Conservation (phyloP, 768 basidiomycete species). For the Rhodocollybia butyracea region DNA sequence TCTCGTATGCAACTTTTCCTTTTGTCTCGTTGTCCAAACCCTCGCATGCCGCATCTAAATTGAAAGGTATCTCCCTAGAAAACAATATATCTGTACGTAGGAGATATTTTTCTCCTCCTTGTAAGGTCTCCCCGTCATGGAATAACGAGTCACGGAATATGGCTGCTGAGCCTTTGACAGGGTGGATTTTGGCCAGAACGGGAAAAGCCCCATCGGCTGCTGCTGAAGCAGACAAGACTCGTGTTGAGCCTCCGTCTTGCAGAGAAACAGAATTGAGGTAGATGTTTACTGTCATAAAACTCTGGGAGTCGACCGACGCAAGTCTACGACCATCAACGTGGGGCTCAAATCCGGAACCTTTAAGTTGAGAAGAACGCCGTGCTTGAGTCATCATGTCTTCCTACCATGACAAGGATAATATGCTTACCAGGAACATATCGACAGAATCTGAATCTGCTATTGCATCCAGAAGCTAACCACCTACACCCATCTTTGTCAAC, state of each 20-base stretch:
- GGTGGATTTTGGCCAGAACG: background rate
- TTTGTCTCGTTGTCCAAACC: background rate
- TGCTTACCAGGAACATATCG: background rate
- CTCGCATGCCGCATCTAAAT: background rate
- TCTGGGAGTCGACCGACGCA: background rate
- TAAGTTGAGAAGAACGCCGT: too few species aligned
- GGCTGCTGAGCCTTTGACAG: background rate
- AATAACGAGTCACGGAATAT: background rate
- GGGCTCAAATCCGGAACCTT: background rate
- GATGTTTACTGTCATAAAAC: background rate
- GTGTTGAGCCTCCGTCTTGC: background rate
- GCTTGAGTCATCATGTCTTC: background rate
- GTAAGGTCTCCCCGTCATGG: background rate
- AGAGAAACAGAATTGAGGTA: background rate
- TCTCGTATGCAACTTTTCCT: background rate
- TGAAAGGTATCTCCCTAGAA: background rate
- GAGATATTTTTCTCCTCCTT: background rate
- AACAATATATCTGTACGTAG: background rate
- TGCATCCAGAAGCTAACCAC: background rate
- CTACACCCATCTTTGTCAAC: background rate
- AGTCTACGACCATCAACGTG: background rate
- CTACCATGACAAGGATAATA: background rate
- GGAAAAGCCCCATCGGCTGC: background rate
- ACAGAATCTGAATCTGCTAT: background rate
- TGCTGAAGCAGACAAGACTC: background rate